Evolutionary conservation across 1,139 yeast species (phyloP), one percentile per base, ranked within the genome.

Genomic region (Scheffersomyces illinoinensis): DNA sequence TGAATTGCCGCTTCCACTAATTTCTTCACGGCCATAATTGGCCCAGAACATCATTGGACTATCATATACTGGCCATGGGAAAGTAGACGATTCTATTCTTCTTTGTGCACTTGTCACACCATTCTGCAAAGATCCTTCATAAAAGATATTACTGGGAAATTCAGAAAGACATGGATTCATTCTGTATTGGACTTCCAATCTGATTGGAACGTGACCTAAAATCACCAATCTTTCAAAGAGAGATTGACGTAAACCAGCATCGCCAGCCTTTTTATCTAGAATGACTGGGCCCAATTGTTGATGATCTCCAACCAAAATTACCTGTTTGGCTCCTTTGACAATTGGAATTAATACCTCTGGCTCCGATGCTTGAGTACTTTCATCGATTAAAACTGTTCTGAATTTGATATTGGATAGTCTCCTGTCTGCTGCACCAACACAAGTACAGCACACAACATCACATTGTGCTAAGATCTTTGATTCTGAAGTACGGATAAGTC

Each of bases 1-100:
- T n/a, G 97, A 90, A 18, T 90, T 88, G 58, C 98, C 98, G 66
- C 87, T 84, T 0, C 88, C 85, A 50, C 96, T 87, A 56, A 93
- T 86, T 73, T 93, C 98, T 75, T 93, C 98, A 63, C 90, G 86
- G 50, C 98, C 97, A 69, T 88, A 86, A 65, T 89, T 89, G 2
- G 93, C 90, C 97, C 98, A 93, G 68, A 93, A 91, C 96, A 93
- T 90, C 97, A 92, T 91, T 20, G 98, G 98, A 3, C 81, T 81
- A 56, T 87, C 89, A 49, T 80, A 77, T 33, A 90, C 88, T 0
- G 98, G 97, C 98, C 98, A 93, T 18, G 97, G 97, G 77, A 93
- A 92, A 6, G 83, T 79, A 5, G 87, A 79, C 26, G 83, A 76
- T 7, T 77, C 68, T 43, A 89, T 73, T 20, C 82, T 76, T 63